Conservation (phyloP, 768 basidiomycete species). For the Agrocybe praecox region DNA sequence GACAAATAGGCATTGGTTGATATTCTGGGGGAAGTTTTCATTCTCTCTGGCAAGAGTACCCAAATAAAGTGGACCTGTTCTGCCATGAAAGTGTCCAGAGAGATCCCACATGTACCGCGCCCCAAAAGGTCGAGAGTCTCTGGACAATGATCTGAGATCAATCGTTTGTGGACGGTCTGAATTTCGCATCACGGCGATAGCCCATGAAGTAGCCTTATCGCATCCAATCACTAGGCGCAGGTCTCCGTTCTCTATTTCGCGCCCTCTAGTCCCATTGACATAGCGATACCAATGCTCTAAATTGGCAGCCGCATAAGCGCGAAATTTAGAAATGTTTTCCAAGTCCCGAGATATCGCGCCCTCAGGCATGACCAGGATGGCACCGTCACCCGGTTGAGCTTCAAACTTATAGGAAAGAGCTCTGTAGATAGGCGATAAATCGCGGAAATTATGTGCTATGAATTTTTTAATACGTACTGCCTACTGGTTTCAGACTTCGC, state of each 20-base stretch:
- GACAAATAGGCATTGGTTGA: slow-evolving; percentile 8
- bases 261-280: slow-evolving; percentile 16
- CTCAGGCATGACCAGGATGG: slow-evolving; percentile 16
- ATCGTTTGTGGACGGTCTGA: not conserved
- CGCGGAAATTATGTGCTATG: not conserved
- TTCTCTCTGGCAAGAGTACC: not conserved
- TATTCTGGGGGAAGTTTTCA: not conserved
- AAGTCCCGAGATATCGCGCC: slow-evolving; percentile 14
- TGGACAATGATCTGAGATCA: not conserved
- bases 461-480: not conserved
- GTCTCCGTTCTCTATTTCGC: slow-evolving; percentile 21
- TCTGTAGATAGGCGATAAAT: not conserved
- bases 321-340: slow-evolving; percentile 5
- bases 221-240: slow-evolving; percentile 26
- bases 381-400: slow-evolving; percentile 10
- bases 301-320: slow-evolving; percentile 7
- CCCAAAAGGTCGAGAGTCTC: not conserved
- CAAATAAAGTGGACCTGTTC: slow-evolving; percentile 2
- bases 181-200: slow-evolving; percentile 15
- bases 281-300: slow-evolving; percentile 16
- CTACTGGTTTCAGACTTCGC: not conserved
- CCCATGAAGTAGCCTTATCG: slow-evolving; percentile 25
- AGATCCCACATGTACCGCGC: not conserved
- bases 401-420: slow-evolving; percentile 2
- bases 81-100: slow-evolving; percentile 1